Evolutionary conservation across 2,329 filamentous ascomycete species (phyloP).

Genomic region (Chrysoporthe deuterocubensis): DNA sequence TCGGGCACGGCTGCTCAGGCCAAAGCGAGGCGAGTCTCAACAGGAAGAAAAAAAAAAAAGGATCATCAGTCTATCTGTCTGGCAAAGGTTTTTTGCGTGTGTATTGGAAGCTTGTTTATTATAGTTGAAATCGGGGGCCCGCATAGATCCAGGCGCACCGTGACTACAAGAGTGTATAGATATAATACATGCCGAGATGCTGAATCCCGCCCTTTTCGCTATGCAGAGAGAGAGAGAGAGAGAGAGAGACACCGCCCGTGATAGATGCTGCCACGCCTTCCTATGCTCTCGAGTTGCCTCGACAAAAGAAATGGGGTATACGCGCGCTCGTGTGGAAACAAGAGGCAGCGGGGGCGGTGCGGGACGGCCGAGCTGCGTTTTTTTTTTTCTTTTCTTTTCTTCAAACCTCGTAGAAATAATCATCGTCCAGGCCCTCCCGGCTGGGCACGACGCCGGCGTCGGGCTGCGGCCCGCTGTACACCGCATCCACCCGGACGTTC

Average conservation of each 20-base stretch:
- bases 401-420: slow-evolving; percentile 88
- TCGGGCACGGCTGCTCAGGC: too few species aligned
- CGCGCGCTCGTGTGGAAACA: slow-evolving; percentile 30
- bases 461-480: slow-evolving; percentile 67
- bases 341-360: background rate
- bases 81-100: background rate
- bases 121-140: background rate
- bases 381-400: background rate
- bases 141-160: background rate
- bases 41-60: too few species aligned
- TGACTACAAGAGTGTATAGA: background rate
- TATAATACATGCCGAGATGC: slow-evolving; percentile 19
- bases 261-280: background rate
- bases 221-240: background rate
- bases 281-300: background rate
- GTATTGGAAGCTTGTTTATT: background rate
- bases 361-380: background rate
- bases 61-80: too few species aligned
- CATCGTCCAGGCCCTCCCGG: slow-evolving; percentile 83
- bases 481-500: slow-evolving; percentile 85
- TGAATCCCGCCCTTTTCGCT: slow-evolving; percentile 4
- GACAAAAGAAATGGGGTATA: slow-evolving; percentile 21
- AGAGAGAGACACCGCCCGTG: background rate
- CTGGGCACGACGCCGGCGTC: slow-evolving; percentile 78
- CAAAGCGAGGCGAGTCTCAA: too few species aligned